Conservation (phyloP, 805 yeast genomes). For the Spathaspora arborariae region DNA sequence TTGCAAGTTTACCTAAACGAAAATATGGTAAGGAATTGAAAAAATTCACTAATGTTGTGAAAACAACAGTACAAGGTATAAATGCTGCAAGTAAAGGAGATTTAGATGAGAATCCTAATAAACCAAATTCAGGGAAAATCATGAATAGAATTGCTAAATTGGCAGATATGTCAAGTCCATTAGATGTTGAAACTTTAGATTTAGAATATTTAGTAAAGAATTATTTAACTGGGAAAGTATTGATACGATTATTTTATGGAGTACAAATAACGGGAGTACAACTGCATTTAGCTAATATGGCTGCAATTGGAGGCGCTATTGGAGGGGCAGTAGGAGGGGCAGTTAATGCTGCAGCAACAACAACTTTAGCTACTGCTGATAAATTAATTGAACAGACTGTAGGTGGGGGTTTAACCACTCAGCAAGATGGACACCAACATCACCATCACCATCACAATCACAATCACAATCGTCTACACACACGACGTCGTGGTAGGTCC, state of each 20-base stretch:
- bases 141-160: conserved; percentile 32
- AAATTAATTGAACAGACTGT: background rate
- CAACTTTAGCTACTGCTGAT: background rate
- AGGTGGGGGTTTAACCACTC: too few relatives aligned
- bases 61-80: conserved; percentile 67
- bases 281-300: background rate
- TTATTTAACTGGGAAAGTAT: conserved; percentile 30
- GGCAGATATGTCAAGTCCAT: conserved; percentile 30
- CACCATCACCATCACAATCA: conserved; percentile 10
- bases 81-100: conserved; percentile 20
- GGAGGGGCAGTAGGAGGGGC: background rate
- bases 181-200: conserved; percentile 40
- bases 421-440: conserved; percentile 1
- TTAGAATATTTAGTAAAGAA: conserved; percentile 30
- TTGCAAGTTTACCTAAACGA: conserved; percentile 5
- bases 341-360: background rate
- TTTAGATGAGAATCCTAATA: conserved; percentile 13
- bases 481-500: conserved; percentile 5
- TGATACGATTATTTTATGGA: conserved; percentile 24
- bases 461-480: conserved; percentile 7
- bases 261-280: conserved; percentile 3
- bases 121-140: conserved; percentile 24
- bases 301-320: background rate
- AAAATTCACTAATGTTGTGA: conserved; percentile 63
- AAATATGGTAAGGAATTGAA: conserved; percentile 39